These are phyloP conservation scores for Leishmania tropica DNA, from an alignment of 208 protist genomes.

Conservation along the genomic window DNA sequence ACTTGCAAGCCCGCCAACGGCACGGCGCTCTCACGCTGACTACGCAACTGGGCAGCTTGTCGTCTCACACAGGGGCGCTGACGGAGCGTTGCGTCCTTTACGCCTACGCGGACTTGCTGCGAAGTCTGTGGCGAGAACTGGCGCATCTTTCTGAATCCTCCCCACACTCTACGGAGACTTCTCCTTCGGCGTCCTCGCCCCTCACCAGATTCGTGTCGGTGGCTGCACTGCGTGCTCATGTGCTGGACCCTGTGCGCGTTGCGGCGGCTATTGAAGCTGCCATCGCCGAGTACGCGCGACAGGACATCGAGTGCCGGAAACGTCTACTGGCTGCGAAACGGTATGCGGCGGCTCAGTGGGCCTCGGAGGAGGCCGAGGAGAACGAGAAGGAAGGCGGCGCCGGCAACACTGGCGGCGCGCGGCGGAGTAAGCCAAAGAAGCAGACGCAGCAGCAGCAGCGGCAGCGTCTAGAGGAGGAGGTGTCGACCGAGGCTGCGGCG, in stretches of 20 bases:
- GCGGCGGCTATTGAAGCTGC: conserved; percentile 7
- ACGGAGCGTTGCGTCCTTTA: conserved; percentile 16
- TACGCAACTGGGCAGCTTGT: neutral
- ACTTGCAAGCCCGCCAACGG: conserved; percentile 5
- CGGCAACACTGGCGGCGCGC: neutral
- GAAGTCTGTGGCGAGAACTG: conserved; percentile 9
- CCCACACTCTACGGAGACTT: neutral
- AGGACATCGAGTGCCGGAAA: conserved; percentile 8
- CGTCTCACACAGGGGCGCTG: conserved; percentile 6
- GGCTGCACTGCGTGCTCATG: neutral
- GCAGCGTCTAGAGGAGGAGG: conserved; percentile 3
- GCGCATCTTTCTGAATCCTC: neutral
- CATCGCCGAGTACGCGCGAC: conserved; percentile 4
- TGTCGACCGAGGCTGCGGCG: neutral
- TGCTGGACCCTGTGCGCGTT: conserved; percentile 3
- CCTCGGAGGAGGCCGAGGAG: neutral
- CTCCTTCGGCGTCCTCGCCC: neutral
- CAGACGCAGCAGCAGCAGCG: conserved; percentile 1
- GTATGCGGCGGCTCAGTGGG: conserved; percentile 2
- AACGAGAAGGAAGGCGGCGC: neutral
- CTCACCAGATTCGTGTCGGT: neutral
- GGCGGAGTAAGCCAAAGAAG: neutral
- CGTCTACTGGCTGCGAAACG: neutral
- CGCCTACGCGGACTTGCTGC: conserved; percentile 19
- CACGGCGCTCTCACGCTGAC: neutral